Percentiles rank a stretch among this genome's conserved stretches.
These are phyloP conservation scores for Fusarium sp. DNA, from an alignment of 2,329 filamentous ascomycete genomes.

Conservation along the genomic window DNA sequence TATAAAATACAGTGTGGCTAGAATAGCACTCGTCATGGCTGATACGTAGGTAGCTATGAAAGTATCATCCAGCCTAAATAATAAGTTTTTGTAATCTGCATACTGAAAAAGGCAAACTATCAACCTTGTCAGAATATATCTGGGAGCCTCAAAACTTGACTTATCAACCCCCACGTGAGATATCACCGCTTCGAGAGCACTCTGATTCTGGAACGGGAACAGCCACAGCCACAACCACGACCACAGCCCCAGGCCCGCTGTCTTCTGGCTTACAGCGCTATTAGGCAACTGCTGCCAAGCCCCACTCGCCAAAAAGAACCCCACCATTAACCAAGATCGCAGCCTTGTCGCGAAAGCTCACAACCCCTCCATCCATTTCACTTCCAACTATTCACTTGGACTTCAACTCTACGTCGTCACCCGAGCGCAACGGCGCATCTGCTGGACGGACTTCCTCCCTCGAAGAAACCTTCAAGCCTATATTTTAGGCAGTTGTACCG, in stretches of 20 bases:
- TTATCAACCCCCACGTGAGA: conserved; percentile 10
- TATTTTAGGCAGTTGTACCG: not conserved
- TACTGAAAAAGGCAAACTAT: not conserved
- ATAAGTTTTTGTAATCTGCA: not conserved
- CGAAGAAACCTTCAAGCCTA: not conserved
- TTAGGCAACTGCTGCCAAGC: conserved; percentile 21
- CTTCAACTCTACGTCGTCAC: conserved; percentile 10
- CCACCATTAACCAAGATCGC: conserved; percentile 41
- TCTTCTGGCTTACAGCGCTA: not conserved
- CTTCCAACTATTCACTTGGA: not conserved
- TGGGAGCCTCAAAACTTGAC: not conserved
- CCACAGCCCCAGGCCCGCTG: not conserved
- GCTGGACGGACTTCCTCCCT: not conserved
- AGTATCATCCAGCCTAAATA: not conserved
- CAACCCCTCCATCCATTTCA: conserved; percentile 42
- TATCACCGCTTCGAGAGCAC: conserved; percentile 16
- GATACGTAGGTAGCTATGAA: too few species aligned
- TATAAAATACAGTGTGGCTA: conserved; percentile 7
- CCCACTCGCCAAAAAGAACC: conserved; percentile 33
- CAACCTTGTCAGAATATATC: not conserved
- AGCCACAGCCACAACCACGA: not conserved
- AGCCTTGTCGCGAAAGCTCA: conserved; percentile 44
- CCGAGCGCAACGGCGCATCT: conserved; percentile 17
- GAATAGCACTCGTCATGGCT: too few species aligned
- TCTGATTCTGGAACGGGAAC: not conserved